Evolutionary conservation across 176 grass and related monocot genomes (phyloP), one percentile per base, ranked within the genome.

Genomic region (Oryza glaberrima): DNA sequence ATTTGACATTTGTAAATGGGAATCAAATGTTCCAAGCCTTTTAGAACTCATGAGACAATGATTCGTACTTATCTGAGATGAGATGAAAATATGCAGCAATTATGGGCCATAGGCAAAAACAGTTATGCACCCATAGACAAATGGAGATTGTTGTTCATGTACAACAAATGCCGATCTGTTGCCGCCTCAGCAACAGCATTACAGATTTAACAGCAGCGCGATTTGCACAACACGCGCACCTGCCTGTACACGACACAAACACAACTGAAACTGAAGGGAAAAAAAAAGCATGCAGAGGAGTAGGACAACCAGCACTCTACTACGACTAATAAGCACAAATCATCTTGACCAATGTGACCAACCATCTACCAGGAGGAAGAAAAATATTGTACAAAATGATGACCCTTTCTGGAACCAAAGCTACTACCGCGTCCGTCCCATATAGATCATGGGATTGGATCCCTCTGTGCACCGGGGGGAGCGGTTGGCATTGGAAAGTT

Each of bases 401-500:
- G 48, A 87, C 40, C 45, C 79, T 30, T 19, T 23, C 9, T 49
- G 51, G 73, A 86, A 79, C 19, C 10, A 77, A 77, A 78, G 56
- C 34, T 41, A 16, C 14, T 48, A 36, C 35, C 35, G 20, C 8
- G 20, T 49, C 19, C 8, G 20, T 49, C 19, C 1, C 0, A 40
- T 10, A 14, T 11, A 74, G 15, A 74, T 66, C 79, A 90, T 65
- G 88, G 79, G 54, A 90, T 19, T 2, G 80, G 66, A 69, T 96
- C 73, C 76, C 94, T 92, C 61, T 94, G 94, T 4, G 90, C 93
- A 52, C 96, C 96, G 1, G 96, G 96, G 15, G 96, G 93, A 58
- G 96, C 93, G 7, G 92, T 80, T 16, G 96, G 96, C 94, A 96
- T 99, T 26, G 96, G 93, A 28, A 97, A 94, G 76, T 82, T 78